A percentile compares a stretch with the other conserved stretches of the same genome.
phyloP scores from a whole-genome alignment of 768 basidiomycete species.

The Lentinula boryana region DNA sequence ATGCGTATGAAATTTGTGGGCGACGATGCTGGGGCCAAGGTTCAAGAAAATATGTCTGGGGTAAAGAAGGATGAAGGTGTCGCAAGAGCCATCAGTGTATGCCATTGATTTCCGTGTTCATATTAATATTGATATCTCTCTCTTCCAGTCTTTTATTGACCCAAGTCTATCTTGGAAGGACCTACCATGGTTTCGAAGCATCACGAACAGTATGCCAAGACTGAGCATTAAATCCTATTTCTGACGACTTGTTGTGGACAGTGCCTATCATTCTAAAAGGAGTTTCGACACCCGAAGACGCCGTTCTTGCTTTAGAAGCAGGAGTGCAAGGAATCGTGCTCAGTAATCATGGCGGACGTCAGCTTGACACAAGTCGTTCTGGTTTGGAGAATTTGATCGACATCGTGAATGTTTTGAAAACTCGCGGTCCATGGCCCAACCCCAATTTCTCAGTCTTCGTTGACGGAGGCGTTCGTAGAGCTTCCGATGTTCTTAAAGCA shows the following conservation, averaged over 20 bases:
- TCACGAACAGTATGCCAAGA: slow-evolving; percentile 28
- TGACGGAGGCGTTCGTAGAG: slow-evolving; percentile 90
- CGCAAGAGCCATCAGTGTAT: slow-evolving; percentile 81
- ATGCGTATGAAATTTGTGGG: slow-evolving; percentile 97
- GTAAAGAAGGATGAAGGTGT: slow-evolving; percentile 71
- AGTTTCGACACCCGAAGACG: slow-evolving; percentile 59
- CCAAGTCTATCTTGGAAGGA: slow-evolving; percentile 85
- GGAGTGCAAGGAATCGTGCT: slow-evolving; percentile 77
- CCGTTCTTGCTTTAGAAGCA: slow-evolving; percentile 74
- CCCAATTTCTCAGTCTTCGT: slow-evolving; percentile 79
- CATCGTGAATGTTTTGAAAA: slow-evolving; percentile 67
- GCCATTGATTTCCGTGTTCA: neutral
- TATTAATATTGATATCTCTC: neutral
- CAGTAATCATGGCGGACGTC: slow-evolving; percentile 80
- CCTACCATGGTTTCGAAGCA: slow-evolving; percentile 70
- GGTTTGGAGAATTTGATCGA: slow-evolving; percentile 86
- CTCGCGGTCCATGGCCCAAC: slow-evolving; percentile 70
- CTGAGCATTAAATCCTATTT: neutral
- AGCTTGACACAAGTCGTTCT: slow-evolving; percentile 76
- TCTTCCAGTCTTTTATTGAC: slow-evolving; percentile 83
- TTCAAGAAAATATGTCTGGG: slow-evolving; percentile 56
- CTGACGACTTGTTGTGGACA: slow-evolving; percentile 16
- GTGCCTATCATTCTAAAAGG: slow-evolving; percentile 95
- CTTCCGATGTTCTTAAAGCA: slow-evolving; percentile 87
- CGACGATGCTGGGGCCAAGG: slow-evolving; percentile 52